Evolutionary conservation across 2,329 filamentous ascomycete species (phyloP).

Genomic region (Botrytis deweyae): DNA sequence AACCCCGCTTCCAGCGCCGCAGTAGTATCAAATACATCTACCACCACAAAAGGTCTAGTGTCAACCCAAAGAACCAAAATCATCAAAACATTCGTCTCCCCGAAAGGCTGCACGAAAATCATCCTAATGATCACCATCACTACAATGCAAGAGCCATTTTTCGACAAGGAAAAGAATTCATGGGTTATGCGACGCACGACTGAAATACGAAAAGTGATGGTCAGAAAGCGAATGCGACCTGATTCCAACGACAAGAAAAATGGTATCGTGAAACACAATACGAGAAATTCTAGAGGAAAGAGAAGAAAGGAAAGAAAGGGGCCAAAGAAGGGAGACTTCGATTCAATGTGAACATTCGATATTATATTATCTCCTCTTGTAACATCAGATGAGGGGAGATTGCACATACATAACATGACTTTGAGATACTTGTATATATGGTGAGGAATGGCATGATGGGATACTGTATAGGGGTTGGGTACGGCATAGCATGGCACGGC

Average conservation of each 20-base stretch:
- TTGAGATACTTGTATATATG: background rate
- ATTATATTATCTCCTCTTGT: background rate
- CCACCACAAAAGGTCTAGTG: background rate
- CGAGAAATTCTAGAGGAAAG: background rate
- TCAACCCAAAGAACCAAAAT: background rate
- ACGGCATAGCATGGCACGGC: background rate
- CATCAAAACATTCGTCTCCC: background rate
- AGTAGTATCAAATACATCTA: background rate
- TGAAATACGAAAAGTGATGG: background rate
- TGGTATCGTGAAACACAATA: background rate
- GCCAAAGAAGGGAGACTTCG: background rate
- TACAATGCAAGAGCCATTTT: background rate
- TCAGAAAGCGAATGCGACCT: background rate
- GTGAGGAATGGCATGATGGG: background rate
- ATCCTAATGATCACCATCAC: background rate
- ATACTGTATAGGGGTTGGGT: background rate
- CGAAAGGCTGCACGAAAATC: background rate
- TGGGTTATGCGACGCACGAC: background rate
- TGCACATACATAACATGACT: background rate
- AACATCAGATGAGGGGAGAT: background rate
- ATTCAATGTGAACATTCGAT: background rate
- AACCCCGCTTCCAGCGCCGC: background rate
- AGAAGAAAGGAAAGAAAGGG: background rate
- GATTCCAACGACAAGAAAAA: background rate
- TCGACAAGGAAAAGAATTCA: background rate